Evolutionary conservation across 495 filamentous ascomycete genomes (phyloP).

Genomic region (Astrocystis sublimbata): DNA sequence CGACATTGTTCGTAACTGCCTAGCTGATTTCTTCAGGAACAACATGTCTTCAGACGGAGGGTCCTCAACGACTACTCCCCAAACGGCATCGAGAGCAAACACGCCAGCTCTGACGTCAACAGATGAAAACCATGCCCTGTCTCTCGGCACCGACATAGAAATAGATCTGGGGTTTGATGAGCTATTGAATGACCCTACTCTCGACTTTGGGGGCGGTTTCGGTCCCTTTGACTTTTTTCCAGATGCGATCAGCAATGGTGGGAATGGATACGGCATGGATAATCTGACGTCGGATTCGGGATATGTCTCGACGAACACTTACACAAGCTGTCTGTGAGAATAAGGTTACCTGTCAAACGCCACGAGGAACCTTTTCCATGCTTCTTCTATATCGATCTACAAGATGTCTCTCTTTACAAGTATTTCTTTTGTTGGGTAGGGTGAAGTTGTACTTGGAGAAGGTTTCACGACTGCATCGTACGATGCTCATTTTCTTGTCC

Average conservation of each 20-base stretch:
- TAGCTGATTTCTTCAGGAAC: conserved; percentile 27
- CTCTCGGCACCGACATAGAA: conserved; percentile 15
- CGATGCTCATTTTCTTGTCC: too few species aligned
- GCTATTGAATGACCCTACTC: conserved; percentile 13
- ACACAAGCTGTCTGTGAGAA: conserved; percentile 13
- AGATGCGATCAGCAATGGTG: conserved; percentile 13
- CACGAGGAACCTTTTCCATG: not conserved
- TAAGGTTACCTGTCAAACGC: not conserved
- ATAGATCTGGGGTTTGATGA: conserved; percentile 20
- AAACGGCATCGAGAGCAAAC: conserved; percentile 26
- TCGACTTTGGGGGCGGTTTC: conserved; percentile 10
- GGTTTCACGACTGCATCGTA: too few species aligned
- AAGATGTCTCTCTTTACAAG: not conserved
- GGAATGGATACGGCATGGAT: conserved; percentile 17
- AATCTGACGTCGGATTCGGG: conserved; percentile 27
- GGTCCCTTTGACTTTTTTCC: conserved; percentile 16
- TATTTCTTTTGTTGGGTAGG: too few species aligned
- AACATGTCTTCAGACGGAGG: conserved; percentile 24
- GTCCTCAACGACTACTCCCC: conserved; percentile 24
- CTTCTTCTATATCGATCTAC: not conserved
- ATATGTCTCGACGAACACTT: conserved; percentile 26
- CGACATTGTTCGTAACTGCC: conserved; percentile 26
- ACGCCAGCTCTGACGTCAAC: conserved; percentile 23
- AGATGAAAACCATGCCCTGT: not conserved
- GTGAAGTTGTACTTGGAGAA: too few species aligned